Base-by-base conservation (phyloP, 768 basidiomycete species). In the Leccinum arenicola region DNA sequence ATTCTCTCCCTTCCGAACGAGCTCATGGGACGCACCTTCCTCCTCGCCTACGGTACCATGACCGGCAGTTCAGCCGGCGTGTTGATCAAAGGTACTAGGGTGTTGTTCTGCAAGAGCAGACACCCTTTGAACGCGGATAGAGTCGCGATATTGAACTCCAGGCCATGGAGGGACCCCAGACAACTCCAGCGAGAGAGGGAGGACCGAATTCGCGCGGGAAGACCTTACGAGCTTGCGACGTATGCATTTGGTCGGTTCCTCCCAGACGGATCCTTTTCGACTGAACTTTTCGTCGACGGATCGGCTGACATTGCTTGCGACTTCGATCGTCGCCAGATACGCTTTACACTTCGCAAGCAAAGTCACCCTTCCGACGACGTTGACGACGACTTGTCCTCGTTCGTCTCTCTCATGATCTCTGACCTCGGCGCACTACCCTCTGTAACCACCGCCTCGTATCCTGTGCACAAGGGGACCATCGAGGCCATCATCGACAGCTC, bases 221-320 rank as follows among this genome's bases (percentile, higher is more conserved):
- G 40, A 40, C 64, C 70, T 2, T 69, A 65, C 36, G 19, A 14
- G 1, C 70, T 77, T 31, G 45, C 38, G 4, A 61, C 61, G 9
- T 77, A 66, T 35, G 67, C 68, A 7, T 77, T 77, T 52, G 76
- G 76, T 1, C 77, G 69, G 12, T 74, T 77, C 52, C 72, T 70
- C 38, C 6, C 50, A 8, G 74, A 78, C 33, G 72, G 70, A 1
- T 61, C 68, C 2, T 77, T 77, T 59, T 72, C 75, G 19, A 59
- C 70, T 10, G 75, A 78, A 57, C 63, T 68, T 6, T 54, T 61
- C 17, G 64, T 60, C 19, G 48, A 58, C 43, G 76, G 73, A 51
- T 36, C 49, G 31, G 66, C 74, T 49, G 62, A 66, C 33, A 68
- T 78, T 60, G 68, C 75, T 59, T 77, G 76, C 65, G 73, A 78